These are phyloP conservation scores for Plasmopara halstedii DNA, from an alignment of 352 stramenopile species.

Conservation along the genomic window DNA sequence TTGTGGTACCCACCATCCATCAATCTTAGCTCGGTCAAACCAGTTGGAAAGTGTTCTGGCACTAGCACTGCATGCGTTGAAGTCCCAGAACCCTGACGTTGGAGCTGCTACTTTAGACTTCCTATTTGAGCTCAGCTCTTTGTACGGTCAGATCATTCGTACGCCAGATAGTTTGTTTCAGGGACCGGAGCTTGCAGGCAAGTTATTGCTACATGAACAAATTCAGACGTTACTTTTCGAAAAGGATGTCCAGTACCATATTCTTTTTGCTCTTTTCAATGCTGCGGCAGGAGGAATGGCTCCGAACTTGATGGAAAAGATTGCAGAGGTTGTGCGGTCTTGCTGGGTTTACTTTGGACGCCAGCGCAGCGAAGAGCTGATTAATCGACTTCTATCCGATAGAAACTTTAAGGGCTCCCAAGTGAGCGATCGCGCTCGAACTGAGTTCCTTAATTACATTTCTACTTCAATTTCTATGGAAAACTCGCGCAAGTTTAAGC, in stretches of 20 bases:
- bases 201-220: conserved; percentile 47
- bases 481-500: conserved; percentile 76
- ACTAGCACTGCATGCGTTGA: conserved; percentile 52
- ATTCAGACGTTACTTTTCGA: conserved; percentile 75
- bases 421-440: conserved; percentile 40
- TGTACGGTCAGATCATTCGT: conserved; percentile 68
- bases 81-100: conserved; percentile 60
- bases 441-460: conserved; percentile 55
- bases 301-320: conserved; percentile 50
- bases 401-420: conserved; percentile 53
- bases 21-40: conserved; percentile 60
- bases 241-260: conserved; percentile 66
- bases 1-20: conserved; percentile 44
- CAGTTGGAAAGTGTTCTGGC: conserved; percentile 53
- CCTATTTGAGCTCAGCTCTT: conserved; percentile 51
- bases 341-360: conserved; percentile 68
- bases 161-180: conserved; percentile 42
- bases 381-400: conserved; percentile 48
- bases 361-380: conserved; percentile 52
- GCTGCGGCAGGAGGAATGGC: conserved; percentile 50
- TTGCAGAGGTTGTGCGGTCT: conserved; percentile 63
- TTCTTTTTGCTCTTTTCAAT: conserved; percentile 62
- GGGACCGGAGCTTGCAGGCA: conserved; percentile 38
- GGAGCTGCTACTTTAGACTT: conserved; percentile 49
- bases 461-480: conserved; percentile 52